Conservation (phyloP, 768 basidiomycete genomes). For the Vishniacozyma victoriae region DNA sequence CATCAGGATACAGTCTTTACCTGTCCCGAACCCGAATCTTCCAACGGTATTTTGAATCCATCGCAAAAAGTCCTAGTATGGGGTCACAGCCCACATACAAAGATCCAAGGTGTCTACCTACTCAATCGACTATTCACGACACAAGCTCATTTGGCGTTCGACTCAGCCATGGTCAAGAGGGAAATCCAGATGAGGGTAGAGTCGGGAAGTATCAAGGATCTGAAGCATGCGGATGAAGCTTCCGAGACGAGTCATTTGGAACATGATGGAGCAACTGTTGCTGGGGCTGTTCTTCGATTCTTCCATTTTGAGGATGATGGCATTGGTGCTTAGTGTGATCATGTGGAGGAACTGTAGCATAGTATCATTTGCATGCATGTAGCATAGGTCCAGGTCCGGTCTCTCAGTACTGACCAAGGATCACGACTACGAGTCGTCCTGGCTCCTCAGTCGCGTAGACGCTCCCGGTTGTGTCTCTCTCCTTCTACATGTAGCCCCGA, state of each 20-base stretch:
- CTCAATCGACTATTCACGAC: constrained; percentile 9
- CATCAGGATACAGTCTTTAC: constrained; percentile 11
- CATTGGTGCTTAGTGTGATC: too few relatives aligned
- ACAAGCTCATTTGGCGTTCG: constrained; percentile 15
- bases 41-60: background rate
- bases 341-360: too few relatives aligned
- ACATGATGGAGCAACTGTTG: background rate
- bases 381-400: too few relatives aligned
- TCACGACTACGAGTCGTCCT: too few relatives aligned
- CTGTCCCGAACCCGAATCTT: background rate
- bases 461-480: too few relatives aligned
- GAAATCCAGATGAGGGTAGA: background rate
- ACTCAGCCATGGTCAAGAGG: background rate
- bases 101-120: constrained; percentile 11
- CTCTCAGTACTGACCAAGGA: too few relatives aligned
- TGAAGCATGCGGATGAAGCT: background rate
- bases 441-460: too few relatives aligned
- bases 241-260: background rate
- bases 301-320: background rate
- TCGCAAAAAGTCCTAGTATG: constrained; percentile 5
- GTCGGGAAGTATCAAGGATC: background rate
- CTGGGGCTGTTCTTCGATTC: background rate
- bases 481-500: too few relatives aligned
- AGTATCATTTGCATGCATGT: too few relatives aligned
- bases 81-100: constrained; percentile 7